Evolutionary conservation across 2,329 filamentous ascomycete genomes (phyloP).

Genomic region (Emergomyces africanus): DNA sequence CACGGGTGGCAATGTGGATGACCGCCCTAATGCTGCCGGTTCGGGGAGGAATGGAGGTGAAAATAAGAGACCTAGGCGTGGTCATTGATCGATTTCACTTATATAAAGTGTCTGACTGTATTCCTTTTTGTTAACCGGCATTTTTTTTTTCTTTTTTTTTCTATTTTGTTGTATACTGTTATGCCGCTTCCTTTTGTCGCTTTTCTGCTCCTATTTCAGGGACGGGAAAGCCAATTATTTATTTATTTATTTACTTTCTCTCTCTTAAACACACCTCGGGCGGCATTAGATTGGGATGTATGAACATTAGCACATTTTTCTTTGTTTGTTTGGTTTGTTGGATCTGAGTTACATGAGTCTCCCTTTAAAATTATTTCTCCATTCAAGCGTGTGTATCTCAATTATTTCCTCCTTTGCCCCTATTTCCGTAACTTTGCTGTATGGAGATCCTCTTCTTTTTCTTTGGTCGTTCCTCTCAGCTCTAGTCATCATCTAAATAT

Average conservation of each 20-base stretch:
- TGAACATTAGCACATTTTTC: neutral
- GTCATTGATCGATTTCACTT: constrained; percentile 2
- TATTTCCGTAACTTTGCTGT: neutral
- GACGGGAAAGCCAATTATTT: no score
- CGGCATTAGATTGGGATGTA: neutral
- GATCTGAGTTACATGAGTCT: neutral
- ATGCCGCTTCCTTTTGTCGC: neutral
- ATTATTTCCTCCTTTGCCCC: neutral
- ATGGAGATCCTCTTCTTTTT: neutral
- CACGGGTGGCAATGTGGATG: constrained; percentile 5
- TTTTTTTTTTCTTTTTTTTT: constrained; percentile 9
- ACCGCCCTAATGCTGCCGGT: constrained; percentile 2
- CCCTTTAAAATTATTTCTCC: neutral
- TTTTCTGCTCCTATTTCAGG: neutral
- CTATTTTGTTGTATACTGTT: no score
- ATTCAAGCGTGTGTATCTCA: neutral
- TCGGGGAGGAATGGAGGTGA: constrained; percentile 9
- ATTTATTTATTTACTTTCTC: neutral
- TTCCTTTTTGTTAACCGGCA: neutral
- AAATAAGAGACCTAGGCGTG: constrained; percentile 16
- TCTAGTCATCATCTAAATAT: neutral
- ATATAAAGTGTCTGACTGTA: neutral
- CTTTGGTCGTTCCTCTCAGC: neutral
- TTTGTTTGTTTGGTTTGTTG: neutral
- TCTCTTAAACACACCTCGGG: neutral